phyloP scores from a whole-genome alignment of 305 asterid species.

The Lippia alba region DNA sequence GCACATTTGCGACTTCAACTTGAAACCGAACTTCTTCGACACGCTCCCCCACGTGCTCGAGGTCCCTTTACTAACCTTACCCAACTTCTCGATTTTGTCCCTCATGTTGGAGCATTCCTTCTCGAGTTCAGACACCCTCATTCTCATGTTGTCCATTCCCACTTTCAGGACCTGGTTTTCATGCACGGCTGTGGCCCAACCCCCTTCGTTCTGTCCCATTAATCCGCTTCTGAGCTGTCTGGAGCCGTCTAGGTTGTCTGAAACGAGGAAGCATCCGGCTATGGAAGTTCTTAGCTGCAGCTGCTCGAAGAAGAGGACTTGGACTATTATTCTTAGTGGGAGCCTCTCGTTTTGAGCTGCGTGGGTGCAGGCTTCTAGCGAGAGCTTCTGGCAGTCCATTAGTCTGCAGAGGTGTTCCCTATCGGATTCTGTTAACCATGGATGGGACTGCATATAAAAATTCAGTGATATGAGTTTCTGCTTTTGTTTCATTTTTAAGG shows the following conservation, averaged over 20 bases:
- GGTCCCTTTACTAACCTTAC: constrained; percentile 59
- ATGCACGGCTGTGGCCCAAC: constrained; percentile 75
- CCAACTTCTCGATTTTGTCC: constrained; percentile 84
- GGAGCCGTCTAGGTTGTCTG: constrained; percentile 90
- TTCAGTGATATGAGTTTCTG: no score
- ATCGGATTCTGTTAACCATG: constrained; percentile 90
- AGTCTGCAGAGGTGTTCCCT: constrained; percentile 92
- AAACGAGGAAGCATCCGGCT: constrained; percentile 93
- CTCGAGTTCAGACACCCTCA: constrained; percentile 88
- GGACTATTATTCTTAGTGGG: constrained; percentile 83
- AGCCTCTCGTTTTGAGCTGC: constrained; percentile 98
- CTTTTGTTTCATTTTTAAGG: no score
- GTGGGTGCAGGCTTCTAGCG: constrained; percentile 96
- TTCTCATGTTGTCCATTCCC: constrained; percentile 96
- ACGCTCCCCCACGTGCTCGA: constrained; percentile 69
- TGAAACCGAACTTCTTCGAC: constrained; percentile 80
- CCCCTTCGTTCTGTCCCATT: constrained; percentile 66
- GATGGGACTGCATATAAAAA: constrained; percentile 71
- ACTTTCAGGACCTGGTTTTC: constrained; percentile 96
- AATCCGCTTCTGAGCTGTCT: constrained; percentile 81
- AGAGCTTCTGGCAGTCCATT: constrained; percentile 98
- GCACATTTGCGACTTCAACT: constrained; percentile 91
- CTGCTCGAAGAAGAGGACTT: constrained; percentile 99
- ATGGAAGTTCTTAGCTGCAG: constrained; percentile 90
- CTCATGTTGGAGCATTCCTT: constrained; percentile 91